These are phyloP conservation scores for Exophiala viscosa DNA, from an alignment of 2,329 filamentous ascomycete species.

Conservation along the genomic window DNA sequence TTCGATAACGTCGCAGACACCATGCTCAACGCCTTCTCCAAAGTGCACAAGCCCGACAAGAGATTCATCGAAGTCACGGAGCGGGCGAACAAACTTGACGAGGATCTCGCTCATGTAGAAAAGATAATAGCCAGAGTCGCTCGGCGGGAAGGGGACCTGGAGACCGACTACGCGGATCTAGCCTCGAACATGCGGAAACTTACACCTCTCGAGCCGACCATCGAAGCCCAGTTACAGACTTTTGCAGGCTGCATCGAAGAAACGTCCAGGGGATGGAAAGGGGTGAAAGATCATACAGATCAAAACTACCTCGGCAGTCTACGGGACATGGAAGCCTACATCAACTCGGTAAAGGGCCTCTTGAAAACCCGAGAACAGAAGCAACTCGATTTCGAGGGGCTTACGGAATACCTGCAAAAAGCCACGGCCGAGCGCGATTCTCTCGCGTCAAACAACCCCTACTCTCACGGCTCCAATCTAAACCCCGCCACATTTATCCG, in stretches of 20 bases:
- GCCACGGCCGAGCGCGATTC: slow-evolving; percentile 81
- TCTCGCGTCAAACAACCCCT: slow-evolving; percentile 63
- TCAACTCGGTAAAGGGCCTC: slow-evolving; percentile 76
- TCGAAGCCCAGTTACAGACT: slow-evolving; percentile 75
- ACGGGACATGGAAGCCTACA: slow-evolving; percentile 94
- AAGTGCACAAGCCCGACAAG: slow-evolving; percentile 90
- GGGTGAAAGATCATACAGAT: slow-evolving; percentile 86
- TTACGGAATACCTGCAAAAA: slow-evolving; percentile 93
- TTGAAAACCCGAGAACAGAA: slow-evolving; percentile 95
- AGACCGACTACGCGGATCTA: slow-evolving; percentile 82
- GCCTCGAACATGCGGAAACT: slow-evolving; percentile 94
- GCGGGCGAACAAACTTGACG: slow-evolving; percentile 87
- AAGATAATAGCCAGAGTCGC: slow-evolving; percentile 93
- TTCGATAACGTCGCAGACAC: slow-evolving; percentile 95
- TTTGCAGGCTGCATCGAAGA: slow-evolving; percentile 86
- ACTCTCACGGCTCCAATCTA: slow-evolving; percentile 52
- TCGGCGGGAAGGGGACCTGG: slow-evolving; percentile 79
- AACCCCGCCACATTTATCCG: slow-evolving; percentile 84
- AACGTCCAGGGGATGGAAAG: slow-evolving; percentile 71
- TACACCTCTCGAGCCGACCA: slow-evolving; percentile 79
- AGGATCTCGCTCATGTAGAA: slow-evolving; percentile 87
- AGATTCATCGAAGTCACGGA: slow-evolving; percentile 93
- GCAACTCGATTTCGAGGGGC: slow-evolving; percentile 92
- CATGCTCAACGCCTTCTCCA: slow-evolving; percentile 95
- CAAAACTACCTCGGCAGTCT: slow-evolving; percentile 91